Percentiles rank a stretch among this genome's conserved stretches.
These are phyloP conservation scores for Cajanus cajan DNA, from an alignment of 306 rosid species.

Conservation along the genomic window DNA sequence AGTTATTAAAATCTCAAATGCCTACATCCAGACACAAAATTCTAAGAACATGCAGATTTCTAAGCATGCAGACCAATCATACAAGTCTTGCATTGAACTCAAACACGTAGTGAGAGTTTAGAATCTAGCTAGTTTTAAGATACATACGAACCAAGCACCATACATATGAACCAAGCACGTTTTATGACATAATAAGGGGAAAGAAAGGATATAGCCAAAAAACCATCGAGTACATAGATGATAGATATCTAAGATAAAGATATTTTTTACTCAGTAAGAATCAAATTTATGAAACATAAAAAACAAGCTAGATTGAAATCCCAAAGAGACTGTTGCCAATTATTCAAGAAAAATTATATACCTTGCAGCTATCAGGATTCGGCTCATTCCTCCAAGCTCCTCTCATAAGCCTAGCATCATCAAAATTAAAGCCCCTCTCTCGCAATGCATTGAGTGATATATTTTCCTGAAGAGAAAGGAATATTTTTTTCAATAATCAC, in stretches of 20 bases:
- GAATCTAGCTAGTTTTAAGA: neutral
- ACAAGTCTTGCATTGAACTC: neutral
- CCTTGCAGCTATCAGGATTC: conserved; percentile 85
- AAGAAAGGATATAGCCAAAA: neutral
- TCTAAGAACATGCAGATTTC: neutral
- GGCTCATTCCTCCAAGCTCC: conserved; percentile 99
- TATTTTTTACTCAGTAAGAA: conserved; percentile 1
- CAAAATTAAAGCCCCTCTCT: conserved; percentile 89
- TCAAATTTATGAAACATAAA: conserved; percentile 26
- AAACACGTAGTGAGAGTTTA: neutral
- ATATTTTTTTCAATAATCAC: neutral
- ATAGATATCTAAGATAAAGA: neutral
- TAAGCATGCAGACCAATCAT: neutral
- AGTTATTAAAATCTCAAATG: neutral
- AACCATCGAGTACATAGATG: conserved; percentile 1
- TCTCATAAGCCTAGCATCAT: conserved; percentile 80
- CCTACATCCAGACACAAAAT: neutral
- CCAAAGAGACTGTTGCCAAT: neutral
- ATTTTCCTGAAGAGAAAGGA: conserved; percentile 49
- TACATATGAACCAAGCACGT: neutral
- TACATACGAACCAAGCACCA: no score
- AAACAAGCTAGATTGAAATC: neutral
- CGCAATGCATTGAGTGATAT: conserved; percentile 49
- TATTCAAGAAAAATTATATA: conserved; percentile 35
- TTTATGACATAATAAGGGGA: neutral